Percentiles rank a stretch among this genome's conserved stretches.
phyloP scores from a whole-genome alignment of 1,284 basidiomycete species.

The Pterulicium gracile region DNA sequence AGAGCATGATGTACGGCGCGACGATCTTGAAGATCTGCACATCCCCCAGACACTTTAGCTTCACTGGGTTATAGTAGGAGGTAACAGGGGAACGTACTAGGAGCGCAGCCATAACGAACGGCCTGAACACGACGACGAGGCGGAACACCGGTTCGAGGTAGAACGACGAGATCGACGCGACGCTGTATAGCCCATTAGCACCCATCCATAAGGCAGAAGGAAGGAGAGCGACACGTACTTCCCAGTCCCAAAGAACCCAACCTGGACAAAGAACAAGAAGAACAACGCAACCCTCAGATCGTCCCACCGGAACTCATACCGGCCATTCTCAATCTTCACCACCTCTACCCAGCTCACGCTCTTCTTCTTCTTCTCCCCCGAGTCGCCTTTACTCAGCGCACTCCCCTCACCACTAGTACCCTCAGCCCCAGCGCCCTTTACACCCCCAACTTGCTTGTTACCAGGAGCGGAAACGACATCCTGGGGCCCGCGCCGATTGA shows the following conservation, averaged over 20 bases:
- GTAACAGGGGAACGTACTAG: conserved; percentile 31
- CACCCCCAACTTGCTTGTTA: no score
- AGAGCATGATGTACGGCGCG: conserved; percentile 69
- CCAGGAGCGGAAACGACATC: no score
- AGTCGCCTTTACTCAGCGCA: no score
- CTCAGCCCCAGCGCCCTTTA: no score
- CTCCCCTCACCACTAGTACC: no score
- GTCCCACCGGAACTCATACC: conserved; percentile 43
- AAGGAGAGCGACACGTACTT: conserved; percentile 44
- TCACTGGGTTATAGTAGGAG: conserved; percentile 2
- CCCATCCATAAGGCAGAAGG: background rate
- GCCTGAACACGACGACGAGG: conserved; percentile 78
- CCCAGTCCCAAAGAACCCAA: conserved; percentile 84
- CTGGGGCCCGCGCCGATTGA: conserved; percentile 29
- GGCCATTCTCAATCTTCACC: no score
- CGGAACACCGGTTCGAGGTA: conserved; percentile 87
- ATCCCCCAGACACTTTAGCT: conserved; percentile 5
- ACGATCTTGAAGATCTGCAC: conserved; percentile 74
- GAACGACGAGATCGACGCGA: conserved; percentile 87
- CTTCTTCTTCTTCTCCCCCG: no score
- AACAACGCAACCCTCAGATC: conserved; percentile 72
- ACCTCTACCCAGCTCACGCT: background rate
- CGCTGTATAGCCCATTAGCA: conserved; percentile 31
- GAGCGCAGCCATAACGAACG: conserved; percentile 75
- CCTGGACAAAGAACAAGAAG: conserved; percentile 82